These are phyloP conservation scores for Pythium rishiriense DNA, from an alignment of 352 stramenopile species.

Conservation along the genomic window DNA sequence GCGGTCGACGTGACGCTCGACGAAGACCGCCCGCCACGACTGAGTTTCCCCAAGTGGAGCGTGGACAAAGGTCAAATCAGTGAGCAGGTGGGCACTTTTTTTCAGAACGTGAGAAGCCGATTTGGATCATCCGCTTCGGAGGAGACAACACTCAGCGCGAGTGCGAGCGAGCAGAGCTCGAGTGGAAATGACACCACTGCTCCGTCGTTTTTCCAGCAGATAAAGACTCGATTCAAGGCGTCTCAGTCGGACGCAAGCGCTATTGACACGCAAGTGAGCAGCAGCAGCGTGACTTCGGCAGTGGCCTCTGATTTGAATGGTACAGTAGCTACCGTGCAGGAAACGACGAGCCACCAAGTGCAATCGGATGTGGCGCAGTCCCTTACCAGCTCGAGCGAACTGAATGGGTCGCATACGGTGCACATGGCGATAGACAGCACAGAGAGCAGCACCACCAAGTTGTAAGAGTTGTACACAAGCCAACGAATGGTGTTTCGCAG, in stretches of 20 bases:
- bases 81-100: conserved; percentile 28
- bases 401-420: background rate
- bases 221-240: conserved; percentile 7
- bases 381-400: too few species aligned
- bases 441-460: background rate
- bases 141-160: background rate
- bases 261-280: background rate
- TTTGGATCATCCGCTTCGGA: conserved; percentile 2
- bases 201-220: conserved; percentile 17
- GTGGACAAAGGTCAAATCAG: conserved; percentile 28
- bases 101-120: conserved; percentile 27
- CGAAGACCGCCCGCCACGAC: conserved; percentile 19
- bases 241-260: background rate
- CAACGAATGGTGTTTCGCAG: background rate
- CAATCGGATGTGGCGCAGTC: background rate
- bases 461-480: background rate
- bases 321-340: background rate
- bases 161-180: background rate
- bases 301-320: background rate
- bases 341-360: background rate
- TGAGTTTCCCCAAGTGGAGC: conserved; percentile 25
- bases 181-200: background rate
- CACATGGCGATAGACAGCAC: background rate
- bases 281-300: background rate
- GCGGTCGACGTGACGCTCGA: conserved; percentile 18